These are phyloP conservation scores for Backusella mclennaniae DNA, from an alignment of 192 early-diverging fungal species.

Conservation along the genomic window DNA sequence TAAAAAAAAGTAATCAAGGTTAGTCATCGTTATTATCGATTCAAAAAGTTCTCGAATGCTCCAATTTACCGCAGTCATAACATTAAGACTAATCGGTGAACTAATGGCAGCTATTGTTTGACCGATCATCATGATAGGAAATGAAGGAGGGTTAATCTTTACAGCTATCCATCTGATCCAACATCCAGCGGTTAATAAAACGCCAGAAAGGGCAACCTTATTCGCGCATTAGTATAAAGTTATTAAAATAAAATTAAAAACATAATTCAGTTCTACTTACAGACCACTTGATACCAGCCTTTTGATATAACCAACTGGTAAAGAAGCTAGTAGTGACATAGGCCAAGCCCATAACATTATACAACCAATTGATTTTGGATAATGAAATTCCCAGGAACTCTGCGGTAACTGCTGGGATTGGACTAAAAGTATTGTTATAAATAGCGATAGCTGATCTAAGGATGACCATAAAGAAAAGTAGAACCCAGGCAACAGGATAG, in stretches of 20 bases:
- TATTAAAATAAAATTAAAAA: background rate
- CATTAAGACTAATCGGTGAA: constrained; percentile 31
- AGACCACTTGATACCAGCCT: constrained; percentile 28
- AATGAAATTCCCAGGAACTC: constrained; percentile 27
- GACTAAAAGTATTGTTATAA: constrained; percentile 29
- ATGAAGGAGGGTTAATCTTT: constrained; percentile 18
- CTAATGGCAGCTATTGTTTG: constrained; percentile 27
- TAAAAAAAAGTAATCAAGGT: background rate
- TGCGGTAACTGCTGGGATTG: constrained; percentile 25
- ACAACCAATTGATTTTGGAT: constrained; percentile 33
- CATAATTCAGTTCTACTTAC: background rate
- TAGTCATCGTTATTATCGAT: background rate
- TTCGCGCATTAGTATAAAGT: background rate
- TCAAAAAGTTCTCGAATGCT: background rate
- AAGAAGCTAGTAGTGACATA: constrained; percentile 32
- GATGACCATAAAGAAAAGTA: constrained; percentile 17
- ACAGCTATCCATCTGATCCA: constrained; percentile 32
- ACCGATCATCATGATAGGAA: constrained; percentile 26
- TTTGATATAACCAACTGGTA: constrained; percentile 35
- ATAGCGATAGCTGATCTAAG: constrained; percentile 24
- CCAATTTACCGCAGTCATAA: constrained; percentile 28
- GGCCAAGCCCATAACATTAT: constrained; percentile 22
- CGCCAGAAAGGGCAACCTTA: constrained; percentile 28
- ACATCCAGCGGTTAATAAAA: constrained; percentile 24
- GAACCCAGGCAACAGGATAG: constrained; percentile 37